These are phyloP conservation scores for Echinochloa phyllopogon DNA, from an alignment of 176 grass and related monocot genomes.

Conservation along the genomic window DNA sequence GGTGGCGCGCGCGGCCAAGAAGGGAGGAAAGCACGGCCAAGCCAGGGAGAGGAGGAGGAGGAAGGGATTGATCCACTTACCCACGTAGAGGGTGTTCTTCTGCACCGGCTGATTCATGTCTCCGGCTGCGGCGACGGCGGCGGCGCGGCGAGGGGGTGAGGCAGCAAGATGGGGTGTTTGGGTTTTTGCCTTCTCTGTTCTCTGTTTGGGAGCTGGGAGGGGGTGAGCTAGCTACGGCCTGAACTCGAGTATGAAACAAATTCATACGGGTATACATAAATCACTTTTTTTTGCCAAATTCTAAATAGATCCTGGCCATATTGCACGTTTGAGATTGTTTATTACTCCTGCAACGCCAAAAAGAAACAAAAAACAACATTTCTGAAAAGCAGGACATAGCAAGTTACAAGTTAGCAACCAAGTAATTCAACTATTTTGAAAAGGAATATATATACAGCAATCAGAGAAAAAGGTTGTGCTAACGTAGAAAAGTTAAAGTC, in stretches of 20 bases:
- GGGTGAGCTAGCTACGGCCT: background rate
- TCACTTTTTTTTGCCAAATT: too few relatives aligned
- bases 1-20: background rate
- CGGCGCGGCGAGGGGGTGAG: background rate
- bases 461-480: too few relatives aligned
- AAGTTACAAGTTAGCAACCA: too few relatives aligned
- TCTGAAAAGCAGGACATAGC: too few relatives aligned
- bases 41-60: background rate
- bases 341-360: too few relatives aligned
- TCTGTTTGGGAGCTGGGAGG: background rate
- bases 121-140: background rate
- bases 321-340: too few relatives aligned
- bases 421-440: too few relatives aligned
- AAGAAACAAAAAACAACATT: too few relatives aligned
- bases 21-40: too few relatives aligned
- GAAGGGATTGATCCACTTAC: constrained; percentile 35
- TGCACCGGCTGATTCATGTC: constrained; percentile 83
- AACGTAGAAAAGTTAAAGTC: too few relatives aligned
- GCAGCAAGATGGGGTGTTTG: background rate
- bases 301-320: too few relatives aligned
- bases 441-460: too few relatives aligned
- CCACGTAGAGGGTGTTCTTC: constrained; percentile 98
- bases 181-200: background rate
- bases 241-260: background rate
- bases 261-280: background rate